A percentile compares a stretch with the other conserved stretches of the same genome.
These are phyloP conservation scores for Stylosanthes scabra DNA, from an alignment of 331 rosid species.

Conservation along the genomic window DNA sequence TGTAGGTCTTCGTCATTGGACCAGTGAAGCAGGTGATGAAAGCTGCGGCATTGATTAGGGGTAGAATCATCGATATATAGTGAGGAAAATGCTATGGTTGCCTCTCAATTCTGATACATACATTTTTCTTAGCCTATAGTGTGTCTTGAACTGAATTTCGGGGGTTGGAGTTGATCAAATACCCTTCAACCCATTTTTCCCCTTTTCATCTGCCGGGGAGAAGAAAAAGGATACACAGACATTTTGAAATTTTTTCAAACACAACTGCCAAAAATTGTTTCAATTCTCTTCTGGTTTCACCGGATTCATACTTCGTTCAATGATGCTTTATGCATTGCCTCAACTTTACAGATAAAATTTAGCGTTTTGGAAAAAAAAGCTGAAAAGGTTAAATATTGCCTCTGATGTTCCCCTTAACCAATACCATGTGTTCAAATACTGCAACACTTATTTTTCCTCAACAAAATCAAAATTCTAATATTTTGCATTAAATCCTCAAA, in stretches of 20 bases:
- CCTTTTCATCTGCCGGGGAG: conserved; percentile 27
- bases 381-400: too few relatives aligned
- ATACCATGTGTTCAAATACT: too few relatives aligned
- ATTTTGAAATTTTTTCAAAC: not conserved
- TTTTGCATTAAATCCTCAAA: too few relatives aligned
- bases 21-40: conserved; percentile 90
- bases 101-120: conserved; percentile 39
- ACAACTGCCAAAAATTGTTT: conserved; percentile 27
- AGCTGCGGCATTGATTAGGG: conserved; percentile 96
- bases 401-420: too few relatives aligned
- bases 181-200: conserved; percentile 20
- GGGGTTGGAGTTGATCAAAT: conserved; percentile 34
- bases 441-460: too few relatives aligned
- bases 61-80: conserved; percentile 72
- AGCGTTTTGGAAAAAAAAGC: too few relatives aligned
- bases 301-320: too few relatives aligned
- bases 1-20: conserved; percentile 90
- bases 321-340: too few relatives aligned
- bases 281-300: not conserved
- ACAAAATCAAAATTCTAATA: too few relatives aligned
- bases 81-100: conserved; percentile 38
- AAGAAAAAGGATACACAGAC: not conserved
- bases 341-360: too few relatives aligned
- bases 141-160: conserved; percentile 26
- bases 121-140: conserved; percentile 39